Base-by-base conservation (phyloP, 495 filamentous ascomycete genomes). In the Aspergillus carlsbadensis region DNA sequence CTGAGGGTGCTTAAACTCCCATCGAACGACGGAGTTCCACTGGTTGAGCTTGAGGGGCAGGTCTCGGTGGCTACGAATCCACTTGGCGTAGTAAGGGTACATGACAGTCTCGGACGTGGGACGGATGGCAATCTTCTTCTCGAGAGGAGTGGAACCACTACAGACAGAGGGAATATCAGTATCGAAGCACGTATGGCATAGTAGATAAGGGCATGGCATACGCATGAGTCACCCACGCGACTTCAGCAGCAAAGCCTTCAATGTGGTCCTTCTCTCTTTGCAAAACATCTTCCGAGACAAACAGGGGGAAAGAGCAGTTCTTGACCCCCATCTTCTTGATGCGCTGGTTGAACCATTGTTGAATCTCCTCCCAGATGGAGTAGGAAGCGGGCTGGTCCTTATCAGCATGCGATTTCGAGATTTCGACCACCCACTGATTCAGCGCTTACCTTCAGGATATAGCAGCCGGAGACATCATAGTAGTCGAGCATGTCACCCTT, bases 201-300 rank as follows among this genome's bases (percentile, higher is more conserved):
- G 21, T 18, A 44, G 17, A 33, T 44, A 40, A 56, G 15, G 45
- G 22, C 18, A 53, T 41, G 20, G 71, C 85, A 75, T 81, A 92
- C 86, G 91, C 92, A 73, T 94, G 90, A 29, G 95, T 98, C 36
- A 99, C 95, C 94, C 94, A 98, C 49, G 95, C 95, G 58, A 99
- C 87, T 73, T 99, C 94, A 47, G 94, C 91, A 53, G 92, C 93
- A 71, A 98, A 98, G 22, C 95, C 95, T 72, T 98, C 92, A 53
- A 98, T 87, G 67, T 98, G 95, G 56, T 91, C 89, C 81, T 97
- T 97, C 77, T 98, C 95, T 62, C 87, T 84, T 76, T 97, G 84
- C 62, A 99, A 76, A 10, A 92, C 91, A 74, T 92, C 93, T 61
- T 88, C 79, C 3, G 89, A 92, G 54, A 98, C 84, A 71, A 98